Evolutionary conservation across 1,284 basidiomycete genomes (phyloP), one percentile per base, ranked within the genome.

Genomic region (Vanrija pseudolonga): DNA sequence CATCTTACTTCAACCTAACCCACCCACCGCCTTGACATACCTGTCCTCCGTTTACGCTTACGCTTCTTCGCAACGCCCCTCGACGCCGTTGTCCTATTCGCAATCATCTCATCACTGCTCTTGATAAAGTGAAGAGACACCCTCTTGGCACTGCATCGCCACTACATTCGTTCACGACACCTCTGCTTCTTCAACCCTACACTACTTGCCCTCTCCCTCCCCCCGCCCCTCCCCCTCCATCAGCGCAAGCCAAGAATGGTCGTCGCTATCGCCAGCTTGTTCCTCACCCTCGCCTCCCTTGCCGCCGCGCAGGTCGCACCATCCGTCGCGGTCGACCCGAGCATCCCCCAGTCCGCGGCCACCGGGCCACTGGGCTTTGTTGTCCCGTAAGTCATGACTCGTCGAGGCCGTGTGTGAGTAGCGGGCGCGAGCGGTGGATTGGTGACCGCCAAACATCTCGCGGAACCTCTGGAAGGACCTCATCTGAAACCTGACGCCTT

Each of bases 301-400:
- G 50, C 56, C 38, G 45, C 49, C 46, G 53, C 61, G 20, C 56
- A 59, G 36, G 58, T 47, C 22, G 46, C 40, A 20, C 47, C 17
- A 38, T 24, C 42, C 43, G 53, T 37, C 6, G 51, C 53, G 4
- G 54, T 68, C 47, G 54, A 66, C 50, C 50, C 65, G 5, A 61
- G 65, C 26, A 47, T 74, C 40, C 68, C 70, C 7, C 53, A 67
- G 45, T 63, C 63, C 14, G 63, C 63, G 23, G 58, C 56, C 15
- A 58, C 63, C 17, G 62, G 59, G 14, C 65, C 66, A 26, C 20
- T 49, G 12, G 69, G 72, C 18, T 70, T 67, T 56, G 53, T 59
- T 17, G 66, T 76, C 52, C 69, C 72, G 74, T 76, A 42, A 64
- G 74, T 74, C 1, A 5, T 24, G 6, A 40, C 28, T 18, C 18